Evolutionary conservation across 2,329 filamentous ascomycete genomes (phyloP), one percentile per base, ranked within the genome.

Genomic region (Fusarium sp.): DNA sequence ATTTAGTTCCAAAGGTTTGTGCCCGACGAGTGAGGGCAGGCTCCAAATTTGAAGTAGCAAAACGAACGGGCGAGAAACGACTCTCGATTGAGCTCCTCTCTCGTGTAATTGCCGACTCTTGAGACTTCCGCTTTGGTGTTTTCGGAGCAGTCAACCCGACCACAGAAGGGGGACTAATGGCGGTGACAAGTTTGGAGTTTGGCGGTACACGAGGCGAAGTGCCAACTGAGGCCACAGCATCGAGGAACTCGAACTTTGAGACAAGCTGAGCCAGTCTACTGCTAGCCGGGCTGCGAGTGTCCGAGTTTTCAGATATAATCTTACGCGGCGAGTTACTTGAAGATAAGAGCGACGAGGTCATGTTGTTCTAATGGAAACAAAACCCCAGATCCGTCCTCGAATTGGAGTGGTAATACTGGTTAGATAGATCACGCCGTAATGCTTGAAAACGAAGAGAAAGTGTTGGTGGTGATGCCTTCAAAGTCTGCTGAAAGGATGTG

Each of bases 161-260:
- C 10, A 34, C 38, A 6, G 43, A 32, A 27, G 45, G 34, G 6
- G 32, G 34, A 15, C 47, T 42, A 11, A 44, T 42, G n/a, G 45
- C 20, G 27, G 42, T 46, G 12, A 14, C 3, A 25, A 49, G 46
- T 20, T 43, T 50, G 2, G 18, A 18, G 6, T 52, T 63, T 7
- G 32, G 32, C 6, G 46, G 27, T 57, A 20, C 12, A 27, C 27
- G 27, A 6, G 51, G 49, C 40, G 51, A 52, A 43, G 42, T 63
- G 24, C 49, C 27, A n/a, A 52, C 24, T 3, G 40, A 46, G 11
- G 66, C 59, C 12, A 56, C 60, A 9, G 69, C 69, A 50, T 79
- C 77, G 6, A 79, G 68, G n/a, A 68, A 64, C 65, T 81, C 79
- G 40, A 80, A 81, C 44, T 77, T 80, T n/a, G 77, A 79, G 1